phyloP scores from a whole-genome alignment of 257 asterid species.

The Haberlea rhodopensis region DNA sequence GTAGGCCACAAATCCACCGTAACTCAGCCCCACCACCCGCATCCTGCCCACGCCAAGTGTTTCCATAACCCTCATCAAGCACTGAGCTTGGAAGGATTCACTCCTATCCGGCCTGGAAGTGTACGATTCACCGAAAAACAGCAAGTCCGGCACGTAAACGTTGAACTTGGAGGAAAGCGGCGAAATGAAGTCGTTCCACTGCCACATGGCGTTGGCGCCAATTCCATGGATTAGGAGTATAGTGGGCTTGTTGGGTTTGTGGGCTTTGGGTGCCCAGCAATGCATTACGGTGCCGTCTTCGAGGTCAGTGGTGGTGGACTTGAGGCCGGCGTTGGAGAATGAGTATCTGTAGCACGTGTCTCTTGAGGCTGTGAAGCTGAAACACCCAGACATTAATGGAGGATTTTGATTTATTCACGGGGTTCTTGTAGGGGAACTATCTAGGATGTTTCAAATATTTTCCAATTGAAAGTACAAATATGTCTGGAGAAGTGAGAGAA shows the following conservation, averaged over 20 bases:
- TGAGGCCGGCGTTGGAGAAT: slow-evolving; percentile 64
- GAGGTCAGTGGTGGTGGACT: slow-evolving; percentile 54
- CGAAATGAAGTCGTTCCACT: slow-evolving; percentile 68
- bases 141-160: slow-evolving; percentile 67
- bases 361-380: slow-evolving; percentile 64
- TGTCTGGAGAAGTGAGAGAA: no score
- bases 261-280: slow-evolving; percentile 71
- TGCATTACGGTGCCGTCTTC: slow-evolving; percentile 66
- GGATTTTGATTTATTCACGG: neutral
- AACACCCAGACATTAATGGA: slow-evolving; percentile 42
- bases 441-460: neutral
- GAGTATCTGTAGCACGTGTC: slow-evolving; percentile 54
- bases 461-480: no score
- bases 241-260: slow-evolving; percentile 44
- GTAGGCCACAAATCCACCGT: slow-evolving; percentile 85
- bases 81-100: slow-evolving; percentile 66
- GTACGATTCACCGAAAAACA: slow-evolving; percentile 73
- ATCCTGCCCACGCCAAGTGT: slow-evolving; percentile 49
- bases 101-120: slow-evolving; percentile 56
- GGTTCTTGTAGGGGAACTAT: neutral
- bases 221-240: slow-evolving; percentile 69
- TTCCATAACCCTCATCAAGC: slow-evolving; percentile 65
- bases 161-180: slow-evolving; percentile 69
- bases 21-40: slow-evolving; percentile 68
- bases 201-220: slow-evolving; percentile 97